Conservation (phyloP, 768 basidiomycete species). For the Neoboletus brunneissimus region DNA sequence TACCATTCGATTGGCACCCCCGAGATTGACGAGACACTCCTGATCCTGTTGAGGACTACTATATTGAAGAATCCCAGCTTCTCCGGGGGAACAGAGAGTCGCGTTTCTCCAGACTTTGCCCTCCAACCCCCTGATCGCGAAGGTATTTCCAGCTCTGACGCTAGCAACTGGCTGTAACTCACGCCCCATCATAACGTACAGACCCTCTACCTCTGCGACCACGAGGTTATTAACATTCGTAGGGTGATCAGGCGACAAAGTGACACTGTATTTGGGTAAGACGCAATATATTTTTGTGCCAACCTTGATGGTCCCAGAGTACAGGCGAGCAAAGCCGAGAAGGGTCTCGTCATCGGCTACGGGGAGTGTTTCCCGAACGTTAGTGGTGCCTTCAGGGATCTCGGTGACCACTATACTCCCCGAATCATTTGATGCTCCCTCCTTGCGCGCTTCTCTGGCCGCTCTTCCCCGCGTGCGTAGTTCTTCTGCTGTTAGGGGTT, state of each 20-base stretch:
- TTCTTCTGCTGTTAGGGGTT: conserved; percentile 75
- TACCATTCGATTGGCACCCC: conserved; percentile 65
- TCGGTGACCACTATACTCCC: conserved; percentile 8
- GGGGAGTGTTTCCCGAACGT: neutral
- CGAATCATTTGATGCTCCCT: conserved; percentile 30
- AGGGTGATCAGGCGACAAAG: conserved; percentile 61
- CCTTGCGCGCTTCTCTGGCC: conserved; percentile 41
- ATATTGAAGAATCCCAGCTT: conserved; percentile 39
- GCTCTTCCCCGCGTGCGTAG: conserved; percentile 66
- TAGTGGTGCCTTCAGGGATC: neutral
- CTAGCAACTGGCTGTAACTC: conserved; percentile 82
- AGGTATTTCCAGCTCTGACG: conserved; percentile 91
- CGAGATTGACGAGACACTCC: conserved; percentile 75
- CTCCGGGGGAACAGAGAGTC: conserved; percentile 74
- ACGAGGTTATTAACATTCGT: conserved; percentile 64
- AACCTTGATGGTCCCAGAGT: conserved; percentile 76
- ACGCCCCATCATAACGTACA: conserved; percentile 98
- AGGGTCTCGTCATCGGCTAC: conserved; percentile 53
- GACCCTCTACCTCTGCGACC: conserved; percentile 59
- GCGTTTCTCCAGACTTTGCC: conserved; percentile 89
- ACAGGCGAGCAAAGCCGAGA: conserved; percentile 91
- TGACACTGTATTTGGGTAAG: conserved; percentile 80
- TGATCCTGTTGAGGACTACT: conserved; percentile 34
- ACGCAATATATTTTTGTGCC: conserved; percentile 68
- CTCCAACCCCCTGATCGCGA: conserved; percentile 86